These are phyloP conservation scores for Venustampulla echinocandica DNA, from an alignment of 495 filamentous ascomycete species.

Conservation along the genomic window DNA sequence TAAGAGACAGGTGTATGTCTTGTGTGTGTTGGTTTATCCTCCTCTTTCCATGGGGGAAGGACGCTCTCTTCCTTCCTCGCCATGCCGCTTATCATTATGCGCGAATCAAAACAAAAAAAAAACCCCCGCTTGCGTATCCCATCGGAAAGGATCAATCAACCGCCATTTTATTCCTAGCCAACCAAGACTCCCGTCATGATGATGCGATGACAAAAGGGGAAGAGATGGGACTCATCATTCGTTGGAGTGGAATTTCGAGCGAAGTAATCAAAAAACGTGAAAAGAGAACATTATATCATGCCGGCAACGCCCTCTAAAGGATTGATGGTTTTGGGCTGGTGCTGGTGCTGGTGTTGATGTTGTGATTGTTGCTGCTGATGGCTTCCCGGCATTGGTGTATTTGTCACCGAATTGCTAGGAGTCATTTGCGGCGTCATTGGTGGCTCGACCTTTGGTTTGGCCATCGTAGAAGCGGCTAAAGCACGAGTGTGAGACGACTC, in stretches of 20 bases:
- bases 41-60: too few relatives aligned
- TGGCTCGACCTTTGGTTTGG: constrained; percentile 21
- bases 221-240: background rate
- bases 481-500: constrained; percentile 45
- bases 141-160: background rate
- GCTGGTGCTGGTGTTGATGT: background rate
- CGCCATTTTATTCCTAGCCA: background rate
- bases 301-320: constrained; percentile 14
- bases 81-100: too few relatives aligned
- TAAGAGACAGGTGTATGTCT: too few relatives aligned
- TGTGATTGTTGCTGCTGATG: constrained; percentile 6
- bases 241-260: background rate
- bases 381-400: constrained; percentile 15
- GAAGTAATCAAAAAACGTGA: background rate
- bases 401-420: constrained; percentile 13
- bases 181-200: background rate
- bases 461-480: constrained; percentile 15
- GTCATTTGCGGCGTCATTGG: constrained; percentile 24
- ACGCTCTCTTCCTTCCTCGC: too few relatives aligned
- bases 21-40: too few relatives aligned
- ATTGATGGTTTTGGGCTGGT: constrained; percentile 8
- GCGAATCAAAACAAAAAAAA: too few relatives aligned
- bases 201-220: background rate
- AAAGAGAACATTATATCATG: constrained; percentile 15
- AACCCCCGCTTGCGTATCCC: too few relatives aligned